Conservation (phyloP, 2,329 filamentous ascomycete species). For the Alternaria ethzedia region DNA sequence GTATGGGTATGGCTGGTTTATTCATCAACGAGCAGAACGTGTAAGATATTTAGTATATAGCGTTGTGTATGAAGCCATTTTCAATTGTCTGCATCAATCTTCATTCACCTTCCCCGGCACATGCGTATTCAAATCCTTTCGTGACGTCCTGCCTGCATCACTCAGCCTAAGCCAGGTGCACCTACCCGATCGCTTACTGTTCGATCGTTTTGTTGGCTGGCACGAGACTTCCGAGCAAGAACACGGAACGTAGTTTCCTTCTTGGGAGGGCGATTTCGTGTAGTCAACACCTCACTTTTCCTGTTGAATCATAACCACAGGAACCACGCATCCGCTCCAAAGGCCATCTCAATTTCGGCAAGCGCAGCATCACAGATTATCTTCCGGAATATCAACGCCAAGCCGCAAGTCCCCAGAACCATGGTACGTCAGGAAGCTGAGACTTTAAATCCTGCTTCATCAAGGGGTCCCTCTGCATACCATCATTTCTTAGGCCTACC, state of each 20-base stretch:
- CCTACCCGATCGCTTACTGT: not conserved
- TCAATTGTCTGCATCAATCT: not conserved
- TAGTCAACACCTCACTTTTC: not conserved
- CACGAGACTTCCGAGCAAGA: not conserved
- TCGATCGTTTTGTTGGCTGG: not conserved
- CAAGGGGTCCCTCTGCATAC: not conserved
- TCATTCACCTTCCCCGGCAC: not conserved
- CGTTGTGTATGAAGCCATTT: not conserved
- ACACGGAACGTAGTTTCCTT: not conserved
- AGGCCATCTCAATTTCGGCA: not conserved
- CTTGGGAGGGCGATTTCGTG: not conserved
- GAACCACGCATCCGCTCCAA: not conserved
- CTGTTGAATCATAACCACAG: not conserved
- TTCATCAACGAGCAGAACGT: constrained; percentile 67
- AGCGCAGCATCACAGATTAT: not conserved
- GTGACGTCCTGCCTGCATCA: not conserved
- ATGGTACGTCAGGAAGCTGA: not conserved
- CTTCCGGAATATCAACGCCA: not conserved
- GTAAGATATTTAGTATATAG: not conserved
- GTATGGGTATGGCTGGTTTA: constrained; percentile 70
- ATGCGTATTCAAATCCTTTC: not conserved
- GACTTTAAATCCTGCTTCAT: not conserved
- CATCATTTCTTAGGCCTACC: not conserved
- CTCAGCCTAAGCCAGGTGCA: not conserved
- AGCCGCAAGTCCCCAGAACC: not conserved